Conservation (phyloP, 345 rosid species). For the Eucalyptus sp. region DNA sequence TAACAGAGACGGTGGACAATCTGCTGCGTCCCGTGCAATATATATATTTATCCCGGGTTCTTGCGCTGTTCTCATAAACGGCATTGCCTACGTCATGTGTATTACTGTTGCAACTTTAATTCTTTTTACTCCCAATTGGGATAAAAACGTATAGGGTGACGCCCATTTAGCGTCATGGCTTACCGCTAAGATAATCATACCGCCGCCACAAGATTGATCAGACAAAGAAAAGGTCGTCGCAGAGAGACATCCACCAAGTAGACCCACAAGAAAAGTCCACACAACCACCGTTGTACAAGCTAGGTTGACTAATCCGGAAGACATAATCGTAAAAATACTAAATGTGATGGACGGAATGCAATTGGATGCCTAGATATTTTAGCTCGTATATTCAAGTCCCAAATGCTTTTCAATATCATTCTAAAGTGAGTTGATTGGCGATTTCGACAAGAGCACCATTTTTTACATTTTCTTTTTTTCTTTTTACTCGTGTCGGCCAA, state of each 20-base stretch:
- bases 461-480: too few species aligned
- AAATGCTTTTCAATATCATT: neutral
- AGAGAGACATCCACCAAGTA: neutral
- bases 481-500: too few species aligned
- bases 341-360: neutral
- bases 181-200: neutral
- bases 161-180: neutral
- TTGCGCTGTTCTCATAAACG: neutral
- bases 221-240: neutral
- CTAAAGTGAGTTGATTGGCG: neutral
- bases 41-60: neutral
- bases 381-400: neutral
- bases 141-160: neutral
- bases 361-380: neutral
- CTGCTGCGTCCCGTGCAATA: neutral
- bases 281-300: neutral
- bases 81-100: neutral
- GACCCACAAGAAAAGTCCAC: neutral
- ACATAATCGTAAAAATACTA: neutral
- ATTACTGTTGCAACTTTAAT: neutral
- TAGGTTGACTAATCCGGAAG: neutral
- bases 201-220: neutral
- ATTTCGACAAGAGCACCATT: neutral
- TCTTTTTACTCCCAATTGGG: neutral
- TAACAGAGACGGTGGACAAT: neutral